Base-by-base conservation (phyloP, 352 stramenopile genomes). In the Pythium brassicae region DNA sequence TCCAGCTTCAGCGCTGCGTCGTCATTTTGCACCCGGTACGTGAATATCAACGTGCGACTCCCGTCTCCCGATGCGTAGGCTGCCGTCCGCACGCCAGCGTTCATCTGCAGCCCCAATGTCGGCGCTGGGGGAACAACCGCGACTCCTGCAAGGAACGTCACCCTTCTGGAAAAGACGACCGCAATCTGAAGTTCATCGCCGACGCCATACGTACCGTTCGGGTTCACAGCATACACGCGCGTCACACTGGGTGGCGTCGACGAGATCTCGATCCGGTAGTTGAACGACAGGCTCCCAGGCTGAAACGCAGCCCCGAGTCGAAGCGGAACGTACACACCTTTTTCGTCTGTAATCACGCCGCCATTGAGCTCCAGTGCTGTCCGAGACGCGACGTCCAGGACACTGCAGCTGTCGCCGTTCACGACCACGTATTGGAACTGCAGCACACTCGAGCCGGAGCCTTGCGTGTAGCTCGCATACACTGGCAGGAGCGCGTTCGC, bases 401-500 rank as follows among this genome's bases (percentile, higher is more conserved):
- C 48, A 3, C 48, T 56, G 20, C 71, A 71, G 23, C 34, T 68
- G 51, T 92, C 82, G 6, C 76, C 82, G 7, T 44, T 39, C 0
- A 58, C 43, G 37, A 91, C 72, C 23, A 82, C 58, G 52, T 93
- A 93, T 29, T 71, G 50, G 25, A 93, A 93, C 17, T 60, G 42
- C 27, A 93, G 58, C 3, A 22, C 55, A 0, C 55, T 51, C 0
- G 78, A 78, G 1, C 78, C 69, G 0, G 77, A 83, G 11, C 83
- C 85, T 22, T 50, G 63, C 7, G 75, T 51, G 50, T 92, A 94
- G 17, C 39, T 61, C 0, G 83, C 85, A 43, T 78, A 78, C 1
- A 47, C 57, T 3, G 57, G 55, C n/a, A 69, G 26, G 2, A 66
- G 19, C 7, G 50, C 59, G 22, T 82, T 74, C 0, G 65, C 53